phyloP scores from a whole-genome alignment of 2,329 filamentous ascomycete genomes.

The Didymella pomorum region DNA sequence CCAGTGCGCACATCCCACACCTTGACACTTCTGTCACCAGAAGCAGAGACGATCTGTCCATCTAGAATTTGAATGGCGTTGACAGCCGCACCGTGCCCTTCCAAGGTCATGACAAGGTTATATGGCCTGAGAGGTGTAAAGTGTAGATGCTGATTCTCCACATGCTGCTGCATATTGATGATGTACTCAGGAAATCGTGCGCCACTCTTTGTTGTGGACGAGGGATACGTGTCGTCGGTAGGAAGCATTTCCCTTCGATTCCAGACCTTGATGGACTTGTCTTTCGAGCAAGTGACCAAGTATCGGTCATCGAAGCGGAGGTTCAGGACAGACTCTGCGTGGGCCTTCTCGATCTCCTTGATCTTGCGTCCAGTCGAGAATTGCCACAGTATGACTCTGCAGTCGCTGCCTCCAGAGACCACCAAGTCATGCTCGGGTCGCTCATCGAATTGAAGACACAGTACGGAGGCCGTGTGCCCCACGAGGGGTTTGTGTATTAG shows the following conservation, averaged over 20 bases:
- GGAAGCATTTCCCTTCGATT: slow-evolving; percentile 68
- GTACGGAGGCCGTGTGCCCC: slow-evolving; percentile 84
- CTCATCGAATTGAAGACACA: slow-evolving; percentile 95
- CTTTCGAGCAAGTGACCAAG: slow-evolving; percentile 95
- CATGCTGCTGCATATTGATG: slow-evolving; percentile 57
- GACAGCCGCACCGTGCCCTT: slow-evolving; percentile 89
- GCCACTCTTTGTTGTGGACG: slow-evolving; percentile 52
- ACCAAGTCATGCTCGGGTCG: slow-evolving; percentile 87
- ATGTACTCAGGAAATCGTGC: slow-evolving; percentile 63
- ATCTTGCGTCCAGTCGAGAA: slow-evolving; percentile 90
- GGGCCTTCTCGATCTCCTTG: slow-evolving; percentile 77
- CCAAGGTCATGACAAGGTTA: slow-evolving; percentile 77
- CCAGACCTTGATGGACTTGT: slow-evolving; percentile 96
- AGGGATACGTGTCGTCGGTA: slow-evolving; percentile 51
- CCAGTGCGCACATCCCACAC: slow-evolving; percentile 91
- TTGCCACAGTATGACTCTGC: slow-evolving; percentile 86
- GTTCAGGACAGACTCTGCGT: slow-evolving; percentile 91
- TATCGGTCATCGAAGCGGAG: slow-evolving; percentile 91
- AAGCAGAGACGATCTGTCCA: slow-evolving; percentile 90
- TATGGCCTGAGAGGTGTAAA: slow-evolving; percentile 71
- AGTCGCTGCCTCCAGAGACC: slow-evolving; percentile 95
- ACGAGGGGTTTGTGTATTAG: slow-evolving; percentile 75
- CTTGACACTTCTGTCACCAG: slow-evolving; percentile 91
- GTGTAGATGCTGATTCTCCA: slow-evolving; percentile 49
- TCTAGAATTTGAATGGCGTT: slow-evolving; percentile 93